These are phyloP conservation scores for Ophiocordyceps australis DNA, from an alignment of 2,329 filamentous ascomycete genomes.

Conservation along the genomic window DNA sequence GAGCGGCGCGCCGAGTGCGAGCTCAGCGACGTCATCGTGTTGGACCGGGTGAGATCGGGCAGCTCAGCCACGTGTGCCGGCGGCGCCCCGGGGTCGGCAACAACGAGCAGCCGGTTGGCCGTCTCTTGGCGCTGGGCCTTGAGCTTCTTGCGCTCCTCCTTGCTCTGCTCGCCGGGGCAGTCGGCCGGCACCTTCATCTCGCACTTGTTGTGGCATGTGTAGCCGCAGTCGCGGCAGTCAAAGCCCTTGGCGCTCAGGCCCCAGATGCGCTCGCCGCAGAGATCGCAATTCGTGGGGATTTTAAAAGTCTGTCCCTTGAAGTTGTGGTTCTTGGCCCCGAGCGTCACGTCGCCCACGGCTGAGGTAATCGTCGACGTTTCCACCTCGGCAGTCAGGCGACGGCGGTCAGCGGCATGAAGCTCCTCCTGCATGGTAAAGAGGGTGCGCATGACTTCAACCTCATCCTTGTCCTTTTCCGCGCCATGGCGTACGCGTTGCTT, in stretches of 20 bases:
- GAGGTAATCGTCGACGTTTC: conserved; percentile 87
- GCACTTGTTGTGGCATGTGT: conserved; percentile 96
- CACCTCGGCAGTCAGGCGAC: conserved; percentile 73
- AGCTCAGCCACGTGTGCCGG: conserved; percentile 36
- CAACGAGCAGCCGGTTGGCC: conserved; percentile 41
- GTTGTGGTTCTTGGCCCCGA: conserved; percentile 87
- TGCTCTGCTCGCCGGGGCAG: conserved; percentile 82
- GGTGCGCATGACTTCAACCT: conserved; percentile 68
- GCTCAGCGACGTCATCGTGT: conserved; percentile 81
- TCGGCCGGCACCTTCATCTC: conserved; percentile 97
- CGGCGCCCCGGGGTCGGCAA: conserved; percentile 21
- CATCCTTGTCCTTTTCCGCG: conserved; percentile 63
- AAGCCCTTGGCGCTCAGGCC: conserved; percentile 91
- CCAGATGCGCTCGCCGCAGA: conserved; percentile 95
- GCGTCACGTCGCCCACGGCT: conserved; percentile 77
- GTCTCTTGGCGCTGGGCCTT: conserved; percentile 72
- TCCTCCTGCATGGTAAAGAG: conserved; percentile 73
- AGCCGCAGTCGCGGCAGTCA: conserved; percentile 89
- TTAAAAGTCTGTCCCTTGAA: conserved; percentile 99
- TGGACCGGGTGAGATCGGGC: conserved; percentile 54
- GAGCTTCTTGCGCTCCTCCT: conserved; percentile 89
- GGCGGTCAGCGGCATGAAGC: conserved; percentile 68
- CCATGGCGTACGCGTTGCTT: conserved; percentile 67
- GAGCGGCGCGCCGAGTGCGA: conserved; percentile 62
- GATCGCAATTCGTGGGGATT: conserved; percentile 94